Base-by-base conservation (phyloP, 129 eudicot species). In the Centella asiatica region DNA sequence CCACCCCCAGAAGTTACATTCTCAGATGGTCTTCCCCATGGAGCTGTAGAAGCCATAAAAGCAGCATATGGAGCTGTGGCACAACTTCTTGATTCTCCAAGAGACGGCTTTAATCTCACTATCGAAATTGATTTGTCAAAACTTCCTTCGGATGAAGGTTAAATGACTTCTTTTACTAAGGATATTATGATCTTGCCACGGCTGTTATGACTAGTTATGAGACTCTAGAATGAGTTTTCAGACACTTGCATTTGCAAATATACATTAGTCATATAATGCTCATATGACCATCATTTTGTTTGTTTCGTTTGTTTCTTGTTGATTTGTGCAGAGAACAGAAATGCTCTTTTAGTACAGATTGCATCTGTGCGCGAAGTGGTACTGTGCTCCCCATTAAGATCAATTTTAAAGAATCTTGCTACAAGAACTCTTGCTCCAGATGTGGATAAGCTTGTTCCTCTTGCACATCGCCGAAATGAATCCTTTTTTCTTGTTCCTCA, bases 281-380 rank as follows among this genome's bases (percentile, higher is more conserved):
- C n/a, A n/a, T n/a, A n/a, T n/a, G n/a, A n/a, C n/a, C n/a, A n/a
- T n/a, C 39, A 34, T 34, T 4, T 34, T 34, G 5, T 34, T 34
- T 9, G 39, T 34, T 34, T 34, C 5, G 9, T 34, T 4, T 34
- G 39, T 9, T 9, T 4, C 39, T 34, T 34, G 39, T 34, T 34
- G 39, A 34, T 9, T 34, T 34, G 39, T 9, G 39, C 27, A 53
- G 59, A 53, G 36, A 53, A 72, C 48, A 84, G 72, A 62, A 82
- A 83, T 4, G 78, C 72, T 53, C 78, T 86, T 32, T 74, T 92
- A 84, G 75, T 80, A 34, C 87, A 81, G 80, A 71, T 92, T 71
- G 95, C 98, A 49, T 87, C 98, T 68, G 80, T 92, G 48, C 77
- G 95, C 77, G 98, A 92, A 74, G 84, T 92, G 66, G 98, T 92